Evolutionary conservation across 2,329 filamentous ascomycete species (phyloP), one percentile per base, ranked within the genome.

Genomic region (Scleromitrula shiraiana): DNA sequence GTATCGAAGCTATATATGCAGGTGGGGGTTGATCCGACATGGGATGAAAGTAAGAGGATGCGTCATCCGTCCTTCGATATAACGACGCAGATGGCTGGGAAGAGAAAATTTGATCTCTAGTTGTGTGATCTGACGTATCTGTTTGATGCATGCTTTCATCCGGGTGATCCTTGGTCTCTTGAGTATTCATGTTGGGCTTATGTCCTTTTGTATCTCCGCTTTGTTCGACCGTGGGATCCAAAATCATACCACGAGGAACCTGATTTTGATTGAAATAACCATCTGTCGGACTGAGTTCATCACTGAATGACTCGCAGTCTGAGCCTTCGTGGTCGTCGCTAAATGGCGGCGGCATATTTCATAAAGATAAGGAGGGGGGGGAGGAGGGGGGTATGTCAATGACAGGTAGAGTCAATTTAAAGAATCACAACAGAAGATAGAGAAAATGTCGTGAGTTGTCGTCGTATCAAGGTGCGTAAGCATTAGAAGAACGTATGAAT

Each of bases 191-290:
- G 22, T 5, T 35, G 10, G 26, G 19, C 8, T 22, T 7, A 12
- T 15, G 44, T 17, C 12, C 7, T 12, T 32, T 41, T 20, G 26
- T 12, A 2, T 24, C 23, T 12, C 30, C 26, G 10, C 26, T 27
- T 12, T 35, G 23, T 27, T 15, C 32, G n/a, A n/a, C n/a, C 12
- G 46, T 43, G 4, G 32, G 46, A 30, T 46, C 27, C 7, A n/a
- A 20, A 14, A 40, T 15, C 12, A 43, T 37, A 24, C 50, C 44
- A 39, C 44, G 36, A 17, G 52, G 43, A 26, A 53, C 46, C 15
- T 53, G 48, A 29, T 45, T 44, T n/a, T 44, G 53, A 46, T 53
- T 51, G 49, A 64, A 64, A 50, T 62, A 62, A 19, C 62, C 60
- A 59, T 62, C 55, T 12, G 53, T 49, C 9, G 62, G 62, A 33